phyloP scores from a whole-genome alignment of 2,329 filamentous ascomycete species.

The Aspergillus ochraceus region DNA sequence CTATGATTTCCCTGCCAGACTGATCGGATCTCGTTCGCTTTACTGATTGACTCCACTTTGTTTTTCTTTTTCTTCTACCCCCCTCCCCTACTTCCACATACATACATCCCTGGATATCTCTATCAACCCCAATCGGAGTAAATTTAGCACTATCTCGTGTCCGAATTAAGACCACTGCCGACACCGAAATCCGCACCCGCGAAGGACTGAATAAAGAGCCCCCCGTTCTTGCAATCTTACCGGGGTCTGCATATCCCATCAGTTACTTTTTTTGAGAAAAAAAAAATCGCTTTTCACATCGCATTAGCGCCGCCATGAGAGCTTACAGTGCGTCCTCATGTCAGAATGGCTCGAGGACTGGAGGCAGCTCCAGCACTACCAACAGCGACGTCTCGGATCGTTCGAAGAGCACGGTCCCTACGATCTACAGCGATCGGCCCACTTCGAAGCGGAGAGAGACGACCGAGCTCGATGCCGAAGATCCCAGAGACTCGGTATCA shows the following conservation, averaged over 20 bases:
- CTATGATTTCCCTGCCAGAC: conserved; percentile 4
- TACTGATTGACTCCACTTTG: conserved; percentile 4
- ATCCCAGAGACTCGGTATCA: conserved; percentile 63
- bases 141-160: not conserved
- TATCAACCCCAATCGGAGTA: not conserved
- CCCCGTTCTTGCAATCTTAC: not conserved
- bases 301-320: conserved; percentile 26
- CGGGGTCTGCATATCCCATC: not conserved
- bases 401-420: conserved; percentile 43
- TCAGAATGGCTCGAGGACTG: conserved; percentile 24
- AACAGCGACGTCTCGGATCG: conserved; percentile 37
- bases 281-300: not conserved
- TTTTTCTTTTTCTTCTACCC: conserved; percentile 8
- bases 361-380: conserved; percentile 38
- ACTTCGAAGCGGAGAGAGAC: conserved; percentile 25
- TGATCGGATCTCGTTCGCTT: conserved; percentile 6
- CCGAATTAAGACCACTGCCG: not conserved
- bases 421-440: conserved; percentile 36
- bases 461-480: conserved; percentile 18
- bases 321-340: conserved; percentile 26
- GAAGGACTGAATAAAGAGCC: not conserved
- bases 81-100: not conserved
- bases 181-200: not conserved
- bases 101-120: not conserved
- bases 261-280: not conserved